Evolutionary conservation across 352 stramenopile genomes (phyloP).

Genomic region (Achlya hypogyna): DNA sequence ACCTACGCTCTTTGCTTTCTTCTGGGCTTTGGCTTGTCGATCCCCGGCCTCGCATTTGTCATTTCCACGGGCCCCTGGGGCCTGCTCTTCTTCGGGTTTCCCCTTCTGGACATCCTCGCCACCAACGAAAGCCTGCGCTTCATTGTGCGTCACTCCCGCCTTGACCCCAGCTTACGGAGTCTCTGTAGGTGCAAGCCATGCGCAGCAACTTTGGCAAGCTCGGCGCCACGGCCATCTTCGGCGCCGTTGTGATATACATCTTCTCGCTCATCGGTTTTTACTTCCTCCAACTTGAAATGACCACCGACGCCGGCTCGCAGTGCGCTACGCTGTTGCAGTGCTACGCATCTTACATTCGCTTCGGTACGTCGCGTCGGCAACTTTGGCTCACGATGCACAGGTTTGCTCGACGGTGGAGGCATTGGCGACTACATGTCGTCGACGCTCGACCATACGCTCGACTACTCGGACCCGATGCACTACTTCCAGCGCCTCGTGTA

Average conservation of each 20-base stretch:
- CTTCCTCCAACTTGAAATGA: conserved; percentile 16
- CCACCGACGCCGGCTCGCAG: background rate
- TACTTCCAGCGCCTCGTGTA: conserved; percentile 19
- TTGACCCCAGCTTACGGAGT: background rate
- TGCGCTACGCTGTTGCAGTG: conserved; percentile 15
- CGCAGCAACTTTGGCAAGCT: conserved; percentile 17
- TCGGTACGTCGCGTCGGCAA: background rate
- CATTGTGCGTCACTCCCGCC: background rate
- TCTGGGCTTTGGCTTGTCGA: conserved; percentile 4
- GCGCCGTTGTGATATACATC: conserved; percentile 19
- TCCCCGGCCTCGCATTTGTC: background rate
- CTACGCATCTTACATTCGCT: conserved; percentile 20
- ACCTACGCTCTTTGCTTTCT: conserved; percentile 17
- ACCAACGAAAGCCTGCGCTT: conserved; percentile 20
- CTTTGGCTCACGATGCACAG: background rate
- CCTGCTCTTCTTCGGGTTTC: conserved; percentile 20
- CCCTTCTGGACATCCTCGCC: conserved; percentile 14
- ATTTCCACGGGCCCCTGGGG: conserved; percentile 14
- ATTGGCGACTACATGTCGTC: conserved; percentile 22
- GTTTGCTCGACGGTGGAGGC: conserved; percentile 11
- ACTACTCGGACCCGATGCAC: background rate
- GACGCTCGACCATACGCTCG: conserved; percentile 9
- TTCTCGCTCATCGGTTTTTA: conserved; percentile 19
- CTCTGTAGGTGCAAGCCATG: conserved; percentile 10
- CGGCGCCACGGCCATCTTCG: conserved; percentile 17